These are phyloP conservation scores for Nephelium lappaceum DNA, from an alignment of 345 rosid genomes.

Conservation along the genomic window DNA sequence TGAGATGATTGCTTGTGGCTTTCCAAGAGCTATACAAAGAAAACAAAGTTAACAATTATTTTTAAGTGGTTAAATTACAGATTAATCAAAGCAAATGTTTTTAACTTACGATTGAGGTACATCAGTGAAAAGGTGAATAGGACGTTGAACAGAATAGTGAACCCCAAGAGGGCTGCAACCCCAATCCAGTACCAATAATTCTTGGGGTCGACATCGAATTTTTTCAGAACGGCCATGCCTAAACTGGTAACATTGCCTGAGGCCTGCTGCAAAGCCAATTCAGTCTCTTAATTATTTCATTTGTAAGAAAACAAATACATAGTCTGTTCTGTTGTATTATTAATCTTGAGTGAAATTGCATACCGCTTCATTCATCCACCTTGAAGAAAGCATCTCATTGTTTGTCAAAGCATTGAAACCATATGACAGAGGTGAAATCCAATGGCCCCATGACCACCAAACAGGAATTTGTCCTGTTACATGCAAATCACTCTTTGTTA, in stretches of 20 bases:
- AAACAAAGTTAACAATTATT: constrained; percentile 2
- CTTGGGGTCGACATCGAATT: constrained; percentile 49
- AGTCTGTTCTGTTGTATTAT: background rate
- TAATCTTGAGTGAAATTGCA: background rate
- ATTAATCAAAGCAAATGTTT: background rate
- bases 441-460: constrained; percentile 93
- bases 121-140: constrained; percentile 68
- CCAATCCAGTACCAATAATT: constrained; percentile 89
- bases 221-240: constrained; percentile 62
- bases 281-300: background rate
- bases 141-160: constrained; percentile 70
- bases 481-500: background rate
- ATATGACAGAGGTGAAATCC: constrained; percentile 84
- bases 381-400: constrained; percentile 74
- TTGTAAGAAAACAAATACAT: background rate
- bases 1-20: constrained; percentile 62
- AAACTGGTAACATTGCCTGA: constrained; percentile 51
- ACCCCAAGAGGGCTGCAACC: constrained; percentile 59
- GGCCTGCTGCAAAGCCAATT: constrained; percentile 29
- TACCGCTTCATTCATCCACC: constrained; percentile 82
- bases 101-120: constrained; percentile 64
- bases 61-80: background rate
- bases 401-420: constrained; percentile 64
- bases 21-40: constrained; percentile 54
- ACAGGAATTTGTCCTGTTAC: constrained; percentile 64